These are phyloP conservation scores for Pyrus betulifolia DNA, from an alignment of 306 rosid species.

Conservation along the genomic window DNA sequence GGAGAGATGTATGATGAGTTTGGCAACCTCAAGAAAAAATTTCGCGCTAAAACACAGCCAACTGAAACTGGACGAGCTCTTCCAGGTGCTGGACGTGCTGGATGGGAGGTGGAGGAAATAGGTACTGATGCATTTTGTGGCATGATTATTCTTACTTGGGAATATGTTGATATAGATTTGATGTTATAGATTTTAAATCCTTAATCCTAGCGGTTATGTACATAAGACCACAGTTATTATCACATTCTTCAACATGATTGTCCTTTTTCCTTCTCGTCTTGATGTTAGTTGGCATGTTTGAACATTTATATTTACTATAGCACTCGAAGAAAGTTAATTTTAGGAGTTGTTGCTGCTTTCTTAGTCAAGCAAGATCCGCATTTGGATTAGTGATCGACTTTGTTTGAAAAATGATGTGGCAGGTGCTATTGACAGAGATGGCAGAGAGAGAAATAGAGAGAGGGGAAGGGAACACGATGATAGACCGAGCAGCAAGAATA, in stretches of 20 bases:
- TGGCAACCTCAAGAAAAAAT: constrained; percentile 96
- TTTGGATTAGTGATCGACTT: constrained; percentile 11
- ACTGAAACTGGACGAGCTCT: constrained; percentile 64
- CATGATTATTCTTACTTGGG: neutral
- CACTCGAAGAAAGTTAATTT: neutral
- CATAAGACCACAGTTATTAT: neutral
- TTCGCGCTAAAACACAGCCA: constrained; percentile 86
- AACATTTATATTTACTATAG: neutral
- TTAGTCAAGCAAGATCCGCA: neutral
- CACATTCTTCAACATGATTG: neutral
- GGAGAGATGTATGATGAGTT: constrained; percentile 97
- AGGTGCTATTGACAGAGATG: constrained; percentile 70
- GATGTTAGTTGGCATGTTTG: neutral
- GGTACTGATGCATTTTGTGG: constrained; percentile 38
- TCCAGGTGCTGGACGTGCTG: constrained; percentile 99
- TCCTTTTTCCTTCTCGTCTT: neutral
- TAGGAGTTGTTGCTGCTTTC: neutral
- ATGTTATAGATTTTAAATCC: neutral
- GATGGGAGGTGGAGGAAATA: constrained; percentile 97
- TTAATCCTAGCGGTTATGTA: neutral
- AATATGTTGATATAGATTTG: neutral
- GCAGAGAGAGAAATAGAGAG: constrained; percentile 74
- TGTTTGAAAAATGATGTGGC: constrained; percentile 13
- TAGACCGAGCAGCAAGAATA: constrained; percentile 49
- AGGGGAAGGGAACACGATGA: constrained; percentile 67